Conservation (phyloP, 805 yeast species). For the Candida corydali region DNA sequence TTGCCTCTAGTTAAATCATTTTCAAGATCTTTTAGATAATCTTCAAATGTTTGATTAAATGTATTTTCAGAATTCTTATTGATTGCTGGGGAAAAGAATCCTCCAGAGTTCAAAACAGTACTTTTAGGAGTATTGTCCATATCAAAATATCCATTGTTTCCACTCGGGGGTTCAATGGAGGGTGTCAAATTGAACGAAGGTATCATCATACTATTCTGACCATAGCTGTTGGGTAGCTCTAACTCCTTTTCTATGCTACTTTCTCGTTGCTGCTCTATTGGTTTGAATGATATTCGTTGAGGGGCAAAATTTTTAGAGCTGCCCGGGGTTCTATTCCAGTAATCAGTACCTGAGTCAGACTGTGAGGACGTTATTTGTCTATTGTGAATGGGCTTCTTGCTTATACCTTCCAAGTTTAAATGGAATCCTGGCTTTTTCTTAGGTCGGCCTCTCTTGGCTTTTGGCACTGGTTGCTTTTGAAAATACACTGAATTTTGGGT, state of each 20-base stretch:
- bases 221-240: conserved; percentile 4
- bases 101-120: conserved; percentile 1
- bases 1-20: background rate
- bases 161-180: conserved; percentile 28
- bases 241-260: conserved; percentile 6
- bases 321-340: conserved; percentile 7
- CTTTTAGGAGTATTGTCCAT: background rate
- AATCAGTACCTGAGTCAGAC: conserved; percentile 16
- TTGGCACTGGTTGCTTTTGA: conserved; percentile 1
- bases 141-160: conserved; percentile 9
- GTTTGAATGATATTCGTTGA: conserved; percentile 4
- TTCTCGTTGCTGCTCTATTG: background rate
- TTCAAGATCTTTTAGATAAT: conserved; percentile 8
- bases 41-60: conserved; percentile 12
- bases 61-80: conserved; percentile 8
- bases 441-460: conserved; percentile 10
- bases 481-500: background rate
- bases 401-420: conserved; percentile 22
- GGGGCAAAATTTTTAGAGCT: background rate
- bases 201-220: conserved; percentile 1
- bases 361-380: conserved; percentile 14
- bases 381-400: conserved; percentile 2
- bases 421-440: conserved; percentile 23
- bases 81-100: conserved; percentile 13
- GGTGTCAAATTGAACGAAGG: conserved; percentile 23